Base-by-base conservation (phyloP, 768 basidiomycete genomes). In the Mrakia hoshinonis region DNA sequence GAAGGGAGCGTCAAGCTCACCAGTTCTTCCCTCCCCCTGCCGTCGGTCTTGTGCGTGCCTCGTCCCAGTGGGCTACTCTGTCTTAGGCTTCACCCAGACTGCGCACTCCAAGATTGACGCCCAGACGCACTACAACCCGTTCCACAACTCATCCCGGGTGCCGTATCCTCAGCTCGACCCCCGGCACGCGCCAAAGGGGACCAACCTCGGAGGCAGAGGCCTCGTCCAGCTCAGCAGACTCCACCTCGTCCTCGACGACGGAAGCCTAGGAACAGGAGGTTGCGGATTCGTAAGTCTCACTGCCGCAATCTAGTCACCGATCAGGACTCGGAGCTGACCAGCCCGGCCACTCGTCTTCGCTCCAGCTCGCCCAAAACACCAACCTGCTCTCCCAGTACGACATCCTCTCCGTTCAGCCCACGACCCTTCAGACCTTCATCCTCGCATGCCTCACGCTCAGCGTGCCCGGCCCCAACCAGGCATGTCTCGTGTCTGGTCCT, bases 381-480 rank as follows among this genome's bases (percentile, higher is more conserved):
- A 78, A 84, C 0, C 76, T 88, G 1, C 84, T 89, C 76, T 81
- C 83, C 11, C 79, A 82, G 1, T 94, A 91, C 79, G 91, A 94
- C 76, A 81, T 94, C 39, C 83, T 95, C 46, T 85, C 89, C 24
- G 84, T 92, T 65, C 79, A 85, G 4, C 92, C 92, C 0, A 88
- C 88, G 4, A 90, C 88, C 0, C 82, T 85, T 64, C 76, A 84
- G 1, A 86, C 88, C 4, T 89, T 94, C 78, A 87, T 89, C 0
- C 83, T 85, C 22, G 90, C 91, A 6, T 92, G 91, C 73, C 83
- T 93, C 22, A 89, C 89, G 0, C 88, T 92, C 74, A 87, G 85
- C 38, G 82, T 84, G 39, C 90, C 92, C 4, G 72, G 72, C 0
- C 72, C 72, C 13, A 68, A 38, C 46, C 72, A 73, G 48, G 68